Conservation (phyloP, 345 rosid genomes). For the Gossypium anomalum region DNA sequence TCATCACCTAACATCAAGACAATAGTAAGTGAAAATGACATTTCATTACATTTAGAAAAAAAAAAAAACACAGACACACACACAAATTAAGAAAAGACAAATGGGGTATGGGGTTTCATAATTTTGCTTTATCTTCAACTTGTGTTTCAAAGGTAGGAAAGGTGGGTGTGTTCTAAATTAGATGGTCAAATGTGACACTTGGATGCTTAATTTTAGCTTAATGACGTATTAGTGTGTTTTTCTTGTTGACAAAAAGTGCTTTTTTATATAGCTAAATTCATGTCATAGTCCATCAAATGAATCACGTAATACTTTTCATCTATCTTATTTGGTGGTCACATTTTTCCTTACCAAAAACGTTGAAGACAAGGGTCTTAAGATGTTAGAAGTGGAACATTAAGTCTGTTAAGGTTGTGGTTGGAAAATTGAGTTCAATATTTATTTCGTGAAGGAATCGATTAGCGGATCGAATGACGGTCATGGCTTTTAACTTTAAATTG, state of each 20-base stretch:
- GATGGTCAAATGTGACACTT: not conserved
- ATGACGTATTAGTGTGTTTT: not conserved
- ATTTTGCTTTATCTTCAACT: not conserved
- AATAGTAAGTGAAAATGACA: not conserved
- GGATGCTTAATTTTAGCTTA: not conserved
- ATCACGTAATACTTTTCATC: not conserved
- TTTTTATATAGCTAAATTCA: not conserved
- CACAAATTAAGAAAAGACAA: not conserved
- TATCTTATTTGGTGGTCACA: not conserved
- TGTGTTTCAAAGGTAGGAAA: not conserved
- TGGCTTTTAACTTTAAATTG: too few relatives aligned
- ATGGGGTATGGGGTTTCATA: not conserved
- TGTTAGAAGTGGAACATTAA: too few relatives aligned
- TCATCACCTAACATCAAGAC: not conserved
- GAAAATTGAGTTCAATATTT: too few relatives aligned
- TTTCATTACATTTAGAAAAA: not conserved
- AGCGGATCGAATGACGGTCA: too few relatives aligned
- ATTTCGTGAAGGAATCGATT: too few relatives aligned
- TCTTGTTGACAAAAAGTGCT: not conserved
- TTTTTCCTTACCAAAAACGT: too few relatives aligned
- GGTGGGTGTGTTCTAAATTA: not conserved
- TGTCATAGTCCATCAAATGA: not conserved
- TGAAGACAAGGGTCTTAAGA: too few relatives aligned
- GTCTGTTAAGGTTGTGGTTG: too few relatives aligned
- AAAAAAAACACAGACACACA: not conserved